phyloP scores from a whole-genome alignment of 2,329 filamentous ascomycete species.

The Colletotrichum sojae region DNA sequence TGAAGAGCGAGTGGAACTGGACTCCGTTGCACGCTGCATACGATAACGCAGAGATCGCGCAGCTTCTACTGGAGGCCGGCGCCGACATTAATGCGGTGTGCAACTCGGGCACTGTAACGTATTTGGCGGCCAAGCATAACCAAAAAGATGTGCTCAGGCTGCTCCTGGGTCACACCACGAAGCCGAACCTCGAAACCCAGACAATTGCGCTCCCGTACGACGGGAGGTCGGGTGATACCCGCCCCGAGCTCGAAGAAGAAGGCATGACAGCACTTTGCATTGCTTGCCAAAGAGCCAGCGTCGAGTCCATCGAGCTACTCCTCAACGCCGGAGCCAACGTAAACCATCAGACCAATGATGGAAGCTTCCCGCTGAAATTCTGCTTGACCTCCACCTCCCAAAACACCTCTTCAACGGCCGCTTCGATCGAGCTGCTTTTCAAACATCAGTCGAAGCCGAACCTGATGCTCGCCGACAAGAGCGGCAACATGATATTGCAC shows the following conservation, averaged over 20 bases:
- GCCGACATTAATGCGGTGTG: slow-evolving; percentile 21
- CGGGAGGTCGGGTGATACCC: neutral
- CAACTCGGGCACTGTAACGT: slow-evolving; percentile 23
- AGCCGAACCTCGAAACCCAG: slow-evolving; percentile 34
- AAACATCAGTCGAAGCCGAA: slow-evolving; percentile 27
- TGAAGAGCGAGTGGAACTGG: neutral
- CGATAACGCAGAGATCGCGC: slow-evolving; percentile 4
- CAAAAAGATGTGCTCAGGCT: slow-evolving; percentile 22
- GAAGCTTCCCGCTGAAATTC: slow-evolving; percentile 11
- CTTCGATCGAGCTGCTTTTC: slow-evolving; percentile 12
- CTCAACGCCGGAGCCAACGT: slow-evolving; percentile 40
- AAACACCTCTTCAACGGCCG: too few species aligned
- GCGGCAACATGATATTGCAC: slow-evolving; percentile 30
- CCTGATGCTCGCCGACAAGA: slow-evolving; percentile 15
- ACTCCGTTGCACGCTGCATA: slow-evolving; percentile 19
- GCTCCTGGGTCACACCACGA: slow-evolving; percentile 29
- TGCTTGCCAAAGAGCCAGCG: slow-evolving; percentile 19
- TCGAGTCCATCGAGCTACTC: slow-evolving; percentile 34
- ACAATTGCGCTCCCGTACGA: neutral
- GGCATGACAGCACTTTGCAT: slow-evolving; percentile 38
- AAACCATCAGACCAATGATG: slow-evolving; percentile 30
- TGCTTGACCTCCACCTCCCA: neutral
- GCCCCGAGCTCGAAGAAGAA: neutral
- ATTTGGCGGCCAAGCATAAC: slow-evolving; percentile 28
- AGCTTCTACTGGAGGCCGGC: slow-evolving; percentile 14